phyloP scores from a whole-genome alignment of 176 grass and related monocot species.

The Aegilops sharonensis region DNA sequence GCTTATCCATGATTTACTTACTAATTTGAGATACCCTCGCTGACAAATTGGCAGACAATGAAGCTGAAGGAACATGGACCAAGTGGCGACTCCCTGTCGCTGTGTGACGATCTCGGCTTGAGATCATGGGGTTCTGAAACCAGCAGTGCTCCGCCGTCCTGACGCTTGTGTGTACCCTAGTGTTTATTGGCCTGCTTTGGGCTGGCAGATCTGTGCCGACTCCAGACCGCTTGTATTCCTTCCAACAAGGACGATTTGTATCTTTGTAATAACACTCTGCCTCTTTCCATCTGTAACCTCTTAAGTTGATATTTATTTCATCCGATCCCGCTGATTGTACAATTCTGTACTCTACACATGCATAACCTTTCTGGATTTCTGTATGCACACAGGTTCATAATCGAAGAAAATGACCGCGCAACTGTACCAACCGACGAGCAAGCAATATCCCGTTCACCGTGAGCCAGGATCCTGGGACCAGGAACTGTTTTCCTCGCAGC shows the following conservation, averaged over 20 bases:
- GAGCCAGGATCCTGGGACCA: not conserved
- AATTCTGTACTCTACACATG: no score
- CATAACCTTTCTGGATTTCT: not conserved
- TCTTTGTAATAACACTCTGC: not conserved
- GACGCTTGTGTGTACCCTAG: not conserved
- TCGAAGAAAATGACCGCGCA: slow-evolving; percentile 4
- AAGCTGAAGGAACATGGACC: not conserved
- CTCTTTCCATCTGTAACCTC: no score
- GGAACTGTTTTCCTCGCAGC: not conserved
- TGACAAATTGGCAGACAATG: slow-evolving; percentile 29
- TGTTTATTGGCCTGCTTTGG: not conserved
- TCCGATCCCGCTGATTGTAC: no score
- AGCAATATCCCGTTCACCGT: not conserved
- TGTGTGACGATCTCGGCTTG: slow-evolving; percentile 32
- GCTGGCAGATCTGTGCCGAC: not conserved
- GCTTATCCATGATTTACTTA: not conserved
- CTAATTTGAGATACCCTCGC: not conserved
- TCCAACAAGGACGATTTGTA: not conserved
- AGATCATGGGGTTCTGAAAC: slow-evolving; percentile 6
- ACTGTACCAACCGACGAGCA: not conserved
- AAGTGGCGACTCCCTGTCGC: not conserved
- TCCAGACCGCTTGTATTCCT: not conserved
- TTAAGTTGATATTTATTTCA: no score
- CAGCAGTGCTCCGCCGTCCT: not conserved
- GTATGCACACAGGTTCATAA: not conserved